Conservation (phyloP, 2,329 filamentous ascomycete genomes). For the Juglanconis juglandina region DNA sequence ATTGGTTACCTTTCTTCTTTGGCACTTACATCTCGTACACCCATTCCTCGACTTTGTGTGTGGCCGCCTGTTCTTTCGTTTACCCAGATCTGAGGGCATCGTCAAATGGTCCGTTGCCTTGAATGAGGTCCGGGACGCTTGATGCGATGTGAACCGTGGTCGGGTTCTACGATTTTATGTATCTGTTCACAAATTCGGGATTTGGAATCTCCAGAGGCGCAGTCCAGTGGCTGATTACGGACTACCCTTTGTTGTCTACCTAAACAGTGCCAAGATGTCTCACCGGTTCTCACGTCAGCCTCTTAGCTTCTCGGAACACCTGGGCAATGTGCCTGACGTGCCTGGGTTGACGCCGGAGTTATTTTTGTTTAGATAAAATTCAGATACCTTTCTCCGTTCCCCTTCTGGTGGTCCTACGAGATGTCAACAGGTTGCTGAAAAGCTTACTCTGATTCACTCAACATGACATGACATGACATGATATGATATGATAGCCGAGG, state of each 20-base stretch:
- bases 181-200: no score
- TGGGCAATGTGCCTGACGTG: no score
- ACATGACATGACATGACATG: no score
- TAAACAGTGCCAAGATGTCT: not conserved
- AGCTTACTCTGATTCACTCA: no score
- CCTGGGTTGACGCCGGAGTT: not conserved
- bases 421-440: no score
- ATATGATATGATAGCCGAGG: not conserved
- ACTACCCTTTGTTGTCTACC: not conserved
- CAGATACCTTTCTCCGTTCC: no score
- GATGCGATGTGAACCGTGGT: not conserved
- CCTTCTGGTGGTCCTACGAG: no score
- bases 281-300: constrained; percentile 6
- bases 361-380: not conserved
- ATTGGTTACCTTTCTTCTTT: constrained; percentile 4
- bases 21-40: constrained; percentile 8
- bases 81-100: not conserved
- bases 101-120: not conserved
- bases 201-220: not conserved
- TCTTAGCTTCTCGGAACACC: not conserved
- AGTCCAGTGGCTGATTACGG: not conserved
- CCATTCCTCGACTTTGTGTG: constrained; percentile 9
- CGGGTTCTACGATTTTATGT: not conserved
- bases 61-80: not conserved
- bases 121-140: not conserved